These are phyloP conservation scores for Eucalyptus albens DNA, from an alignment of 345 rosid genomes.

Conservation along the genomic window DNA sequence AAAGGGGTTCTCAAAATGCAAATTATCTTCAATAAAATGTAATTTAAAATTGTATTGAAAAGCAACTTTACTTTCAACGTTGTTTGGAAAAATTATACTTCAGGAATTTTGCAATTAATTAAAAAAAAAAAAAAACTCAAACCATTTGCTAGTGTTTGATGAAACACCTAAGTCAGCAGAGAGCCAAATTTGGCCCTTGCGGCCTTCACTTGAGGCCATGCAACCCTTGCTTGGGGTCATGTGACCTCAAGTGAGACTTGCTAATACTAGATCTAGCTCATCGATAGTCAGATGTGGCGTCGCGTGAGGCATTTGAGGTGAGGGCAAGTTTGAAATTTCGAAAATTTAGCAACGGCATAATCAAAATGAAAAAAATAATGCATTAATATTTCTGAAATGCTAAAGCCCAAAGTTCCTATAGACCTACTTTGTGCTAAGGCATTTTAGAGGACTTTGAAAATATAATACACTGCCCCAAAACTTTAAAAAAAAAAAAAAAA, in stretches of 20 bases:
- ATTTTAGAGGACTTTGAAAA: neutral
- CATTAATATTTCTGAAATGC: neutral
- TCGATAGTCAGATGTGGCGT: rapidly evolving
- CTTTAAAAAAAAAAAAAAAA: neutral
- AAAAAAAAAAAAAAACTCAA: neutral
- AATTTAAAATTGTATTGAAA: neutral
- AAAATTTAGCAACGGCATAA: neutral
- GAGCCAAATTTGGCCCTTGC: rapidly evolving
- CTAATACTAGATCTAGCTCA: neutral
- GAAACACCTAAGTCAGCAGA: rapidly evolving
- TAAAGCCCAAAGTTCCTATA: neutral
- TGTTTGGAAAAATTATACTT: rapidly evolving
- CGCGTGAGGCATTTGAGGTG: rapidly evolving
- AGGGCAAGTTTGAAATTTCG: neutral
- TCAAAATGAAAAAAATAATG: neutral
- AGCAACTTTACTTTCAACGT: neutral
- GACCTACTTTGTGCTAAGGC: neutral
- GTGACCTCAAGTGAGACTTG: neutral
- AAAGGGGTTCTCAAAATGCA: neutral
- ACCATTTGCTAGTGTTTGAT: rapidly evolving
- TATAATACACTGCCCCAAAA: neutral
- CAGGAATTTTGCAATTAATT: neutral
- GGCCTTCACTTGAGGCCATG: rapidly evolving
- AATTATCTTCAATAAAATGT: neutral
- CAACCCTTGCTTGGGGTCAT: neutral